Base-by-base conservation (phyloP, 2,329 filamentous ascomycete genomes). In the Colletotrichum endophyticum region DNA sequence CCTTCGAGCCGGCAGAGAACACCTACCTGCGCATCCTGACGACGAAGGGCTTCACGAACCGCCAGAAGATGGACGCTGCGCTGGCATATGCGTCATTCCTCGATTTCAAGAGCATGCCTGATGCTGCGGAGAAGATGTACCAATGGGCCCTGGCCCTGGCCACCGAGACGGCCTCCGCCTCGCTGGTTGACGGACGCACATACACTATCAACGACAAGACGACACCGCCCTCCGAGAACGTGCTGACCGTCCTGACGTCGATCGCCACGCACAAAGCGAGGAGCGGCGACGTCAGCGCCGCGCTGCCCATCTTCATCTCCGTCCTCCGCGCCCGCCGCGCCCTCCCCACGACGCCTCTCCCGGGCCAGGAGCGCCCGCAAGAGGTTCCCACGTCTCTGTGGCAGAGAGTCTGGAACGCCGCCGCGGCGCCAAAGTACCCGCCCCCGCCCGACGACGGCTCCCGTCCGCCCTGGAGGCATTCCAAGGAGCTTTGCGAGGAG, bases 71-170 rank as follows among this genome's bases (percentile, higher is more conserved):
- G 68, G 93, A 96, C 74, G 96, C 96, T 6, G 94, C 95, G 5
- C 86, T 98, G 57, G 94, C 93, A 2, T 98, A 96, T 82, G 96
- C 94, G 3, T 94, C 95, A 71, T 98, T 95, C 91, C 89, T 98
- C 53, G 94, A 96, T 79, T 96, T 92, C 85, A 96, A 96, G 85
- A 89, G 91, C 2, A 83, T 92, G 30, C 85, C 89, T 3, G 91
- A 92, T 6, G 92, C 91, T 0, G 93, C 95, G 0, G 89, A 92
- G 71, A 91, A 94, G 77, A 92, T 96, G 86, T 96, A 95, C 83
- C 88, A 89, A 77, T 93, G 94, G 89, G 95, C 94, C 1, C 86
- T 98, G 56, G 92, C 95, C 78, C 93, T 98, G 76, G 95, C 95
- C 2, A 90, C 91, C 1, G 87, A 89, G 12, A 91, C 89, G 16